Percentiles rank a stretch among this genome's conserved stretches.
These are phyloP conservation scores for Talinum fruticosum DNA, from an alignment of 148 eudicot species.

Conservation along the genomic window DNA sequence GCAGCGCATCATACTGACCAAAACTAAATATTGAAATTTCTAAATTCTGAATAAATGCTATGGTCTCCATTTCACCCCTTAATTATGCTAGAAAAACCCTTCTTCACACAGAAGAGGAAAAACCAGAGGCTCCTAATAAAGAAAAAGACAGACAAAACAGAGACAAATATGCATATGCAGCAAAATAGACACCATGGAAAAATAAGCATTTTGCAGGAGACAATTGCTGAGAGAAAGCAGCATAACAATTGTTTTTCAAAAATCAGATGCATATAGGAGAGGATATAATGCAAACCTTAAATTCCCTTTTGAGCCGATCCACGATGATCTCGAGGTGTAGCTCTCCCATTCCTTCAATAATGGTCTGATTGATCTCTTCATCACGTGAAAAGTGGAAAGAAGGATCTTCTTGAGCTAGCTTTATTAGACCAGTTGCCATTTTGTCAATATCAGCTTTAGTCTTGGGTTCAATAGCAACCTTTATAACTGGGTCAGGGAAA, in stretches of 20 bases:
- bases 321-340: conserved; percentile 97
- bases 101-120: neutral
- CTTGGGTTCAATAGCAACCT: conserved; percentile 98
- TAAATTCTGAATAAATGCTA: neutral
- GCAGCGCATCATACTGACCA: neutral
- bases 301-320: conserved; percentile 95
- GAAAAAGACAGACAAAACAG: neutral
- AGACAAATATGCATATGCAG: neutral
- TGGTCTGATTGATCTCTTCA: conserved; percentile 91
- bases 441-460: conserved; percentile 95
- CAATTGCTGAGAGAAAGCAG: neutral
- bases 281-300: conserved; percentile 48
- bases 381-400: conserved; percentile 98
- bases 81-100: too few relatives aligned
- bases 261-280: conserved; percentile 10
- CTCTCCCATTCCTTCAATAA: conserved; percentile 99
- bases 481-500: conserved; percentile 98
- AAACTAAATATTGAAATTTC: neutral
- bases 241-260: neutral
- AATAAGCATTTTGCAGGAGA: neutral
- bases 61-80: neutral
- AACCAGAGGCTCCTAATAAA: neutral
- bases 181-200: neutral
- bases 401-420: conserved; percentile 99
- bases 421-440: conserved; percentile 77